These are phyloP conservation scores for Cadophora luteo-olivacea DNA, from an alignment of 2,329 filamentous ascomycete species.

Conservation along the genomic window DNA sequence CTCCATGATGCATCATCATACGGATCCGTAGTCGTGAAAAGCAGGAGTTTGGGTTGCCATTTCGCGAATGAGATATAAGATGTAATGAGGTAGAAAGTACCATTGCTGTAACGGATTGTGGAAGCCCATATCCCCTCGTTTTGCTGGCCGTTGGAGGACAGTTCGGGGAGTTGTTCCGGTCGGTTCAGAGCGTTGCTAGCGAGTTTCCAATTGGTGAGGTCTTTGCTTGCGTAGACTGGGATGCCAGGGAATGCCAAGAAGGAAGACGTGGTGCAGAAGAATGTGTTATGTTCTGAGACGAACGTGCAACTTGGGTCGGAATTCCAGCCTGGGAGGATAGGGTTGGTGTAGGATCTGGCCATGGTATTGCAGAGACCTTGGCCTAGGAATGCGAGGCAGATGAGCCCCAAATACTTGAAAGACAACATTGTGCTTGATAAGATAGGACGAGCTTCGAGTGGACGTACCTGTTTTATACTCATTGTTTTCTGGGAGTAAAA, in stretches of 20 bases:
- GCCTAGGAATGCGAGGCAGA: neutral
- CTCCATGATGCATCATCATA: slow-evolving; percentile 49
- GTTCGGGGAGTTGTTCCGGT: slow-evolving; percentile 47
- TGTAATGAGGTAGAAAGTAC: slow-evolving; percentile 54
- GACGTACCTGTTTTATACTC: neutral
- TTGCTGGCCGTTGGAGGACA: slow-evolving; percentile 28
- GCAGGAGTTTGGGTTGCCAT: slow-evolving; percentile 41
- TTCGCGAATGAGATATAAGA: slow-evolving; percentile 41
- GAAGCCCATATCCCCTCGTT: slow-evolving; percentile 53
- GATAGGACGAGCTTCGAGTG: neutral
- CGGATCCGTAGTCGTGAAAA: slow-evolving; percentile 50
- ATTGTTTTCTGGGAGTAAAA: neutral
- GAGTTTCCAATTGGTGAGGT: slow-evolving; percentile 56
- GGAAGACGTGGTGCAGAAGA: slow-evolving; percentile 58
- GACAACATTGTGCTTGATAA: neutral
- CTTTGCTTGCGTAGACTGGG: slow-evolving; percentile 57
- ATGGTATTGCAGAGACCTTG: neutral
- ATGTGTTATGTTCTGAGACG: slow-evolving; percentile 47
- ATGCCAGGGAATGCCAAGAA: slow-evolving; percentile 60
- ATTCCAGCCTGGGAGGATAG: neutral
- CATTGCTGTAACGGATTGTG: slow-evolving; percentile 50
- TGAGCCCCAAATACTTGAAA: neutral
- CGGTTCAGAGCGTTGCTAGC: slow-evolving; percentile 47
- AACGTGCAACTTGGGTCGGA: neutral
- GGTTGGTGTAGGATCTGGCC: neutral